Evolutionary conservation across 148 eudicot species (phyloP).

Genomic region (Chenopodium suecicum): DNA sequence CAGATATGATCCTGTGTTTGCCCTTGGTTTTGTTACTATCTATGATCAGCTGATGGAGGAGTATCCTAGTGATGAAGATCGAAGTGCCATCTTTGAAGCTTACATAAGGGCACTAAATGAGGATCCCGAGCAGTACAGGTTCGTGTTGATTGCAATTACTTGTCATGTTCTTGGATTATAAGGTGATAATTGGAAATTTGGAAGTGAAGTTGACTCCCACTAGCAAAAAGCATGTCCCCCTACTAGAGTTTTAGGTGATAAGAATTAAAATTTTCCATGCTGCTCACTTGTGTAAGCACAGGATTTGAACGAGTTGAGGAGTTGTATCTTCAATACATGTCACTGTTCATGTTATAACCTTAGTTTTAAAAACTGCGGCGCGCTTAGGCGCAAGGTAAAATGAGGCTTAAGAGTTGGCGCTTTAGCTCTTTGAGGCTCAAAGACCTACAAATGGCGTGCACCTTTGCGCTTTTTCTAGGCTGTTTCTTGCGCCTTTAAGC

Average conservation of each 20-base stretch:
- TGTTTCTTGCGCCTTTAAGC: too few species aligned
- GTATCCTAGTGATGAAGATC: constrained; percentile 87
- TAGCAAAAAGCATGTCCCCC: background rate
- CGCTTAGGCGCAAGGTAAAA: too few species aligned
- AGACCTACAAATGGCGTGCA: too few species aligned
- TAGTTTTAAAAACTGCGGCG: too few species aligned
- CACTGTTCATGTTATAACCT: background rate
- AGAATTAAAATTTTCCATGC: background rate
- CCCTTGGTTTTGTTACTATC: constrained; percentile 96
- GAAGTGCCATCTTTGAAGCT: constrained; percentile 76
- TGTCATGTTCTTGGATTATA: background rate
- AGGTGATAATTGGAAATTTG: background rate
- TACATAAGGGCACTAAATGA: constrained; percentile 82
- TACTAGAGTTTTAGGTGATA: background rate
- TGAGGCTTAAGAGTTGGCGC: too few species aligned
- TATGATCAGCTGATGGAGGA: constrained; percentile 99
- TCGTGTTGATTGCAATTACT: constrained; percentile 13
- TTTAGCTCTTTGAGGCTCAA: too few species aligned
- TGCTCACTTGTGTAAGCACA: background rate
- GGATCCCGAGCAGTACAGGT: constrained; percentile 87
- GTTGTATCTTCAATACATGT: background rate
- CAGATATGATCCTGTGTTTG: constrained; percentile 87
- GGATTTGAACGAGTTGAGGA: background rate
- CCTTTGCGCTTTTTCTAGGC: too few species aligned
- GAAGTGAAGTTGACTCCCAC: background rate